phyloP scores from a whole-genome alignment of 2,329 filamentous ascomycete species.

The Sporothrix globosa region DNA sequence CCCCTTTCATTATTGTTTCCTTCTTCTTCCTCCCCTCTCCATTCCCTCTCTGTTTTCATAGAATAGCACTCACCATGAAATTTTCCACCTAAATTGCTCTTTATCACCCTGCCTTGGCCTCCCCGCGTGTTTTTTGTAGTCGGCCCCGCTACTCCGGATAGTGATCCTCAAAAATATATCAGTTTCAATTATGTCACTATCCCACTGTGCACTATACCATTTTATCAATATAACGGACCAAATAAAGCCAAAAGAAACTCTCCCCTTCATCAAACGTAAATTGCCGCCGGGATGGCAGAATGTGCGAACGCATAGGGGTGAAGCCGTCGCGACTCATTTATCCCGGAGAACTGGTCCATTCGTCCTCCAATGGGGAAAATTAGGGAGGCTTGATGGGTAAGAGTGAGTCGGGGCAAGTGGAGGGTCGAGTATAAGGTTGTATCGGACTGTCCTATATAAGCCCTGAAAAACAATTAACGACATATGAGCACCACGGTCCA shows the following conservation, averaged over 20 bases:
- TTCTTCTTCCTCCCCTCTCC: too few relatives aligned
- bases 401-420: background rate
- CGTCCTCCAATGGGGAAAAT: background rate
- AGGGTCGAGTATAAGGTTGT: background rate
- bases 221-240: slow-evolving; percentile 19
- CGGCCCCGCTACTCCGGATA: slow-evolving; percentile 14
- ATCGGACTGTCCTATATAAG: background rate
- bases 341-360: slow-evolving; percentile 14
- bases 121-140: background rate
- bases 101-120: background rate
- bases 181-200: slow-evolving; percentile 3
- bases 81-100: background rate
- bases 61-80: too few relatives aligned
- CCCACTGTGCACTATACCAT: slow-evolving; percentile 8
- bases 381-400: background rate
- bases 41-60: too few relatives aligned
- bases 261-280: background rate
- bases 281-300: slow-evolving; percentile 13
- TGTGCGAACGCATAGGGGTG: background rate
- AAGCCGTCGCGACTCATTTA: background rate
- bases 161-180: background rate
- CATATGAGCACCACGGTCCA: background rate
- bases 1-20: too few relatives aligned
- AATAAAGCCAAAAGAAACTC: background rate
- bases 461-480: background rate